Base-by-base conservation (phyloP, 2,329 filamentous ascomycete species). In the Epichloe festucae region DNA sequence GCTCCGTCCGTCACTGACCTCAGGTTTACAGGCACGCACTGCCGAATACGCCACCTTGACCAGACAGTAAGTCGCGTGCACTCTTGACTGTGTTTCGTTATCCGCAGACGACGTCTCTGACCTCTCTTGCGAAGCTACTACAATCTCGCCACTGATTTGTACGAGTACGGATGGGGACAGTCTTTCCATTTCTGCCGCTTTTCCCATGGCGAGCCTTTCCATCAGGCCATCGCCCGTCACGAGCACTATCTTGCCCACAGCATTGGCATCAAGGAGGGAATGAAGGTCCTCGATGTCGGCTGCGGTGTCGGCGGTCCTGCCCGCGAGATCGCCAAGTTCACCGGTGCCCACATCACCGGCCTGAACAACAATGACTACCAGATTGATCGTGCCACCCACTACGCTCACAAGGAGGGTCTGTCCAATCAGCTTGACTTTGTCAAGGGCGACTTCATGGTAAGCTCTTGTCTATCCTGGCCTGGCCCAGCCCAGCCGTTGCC, bases 351-450 rank as follows among this genome's bases (percentile, higher is more conserved):
- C 62, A 79, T 97, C 56, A 85, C 89, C 23, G 93, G 93, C 43
- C 73, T 97, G 67, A 98, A 97, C 82, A 97, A 96, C 82, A 97
- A 97, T 71, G 89, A 96, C 73, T 98, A 98, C 76, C 93, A 97
- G 74, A 95, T 97, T 59, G 81, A 96, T 67, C 87, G 93, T 58
- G 91, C 90, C n/a, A 89, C 82, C 14, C 75, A 78, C 51, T 95
- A 96, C 65, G 89, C 90, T 3, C 71, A 78, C 55, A 88, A 89
- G 70, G 88, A 95, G 71, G 84, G 84, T 49, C 74, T 97, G 49
- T 77, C 84, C 1, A 70, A 87, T 63, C 89, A 95, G 73, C 73
- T 95, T 59, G 78, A 77, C 56, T 97, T 89, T 62, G 85, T 89
- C 65, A 96, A 97, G 79, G 91, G 90, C 50, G 91, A 97, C 65